Conservation (phyloP, 2,329 filamentous ascomycete genomes). For the Cladophialophora immunda region DNA sequence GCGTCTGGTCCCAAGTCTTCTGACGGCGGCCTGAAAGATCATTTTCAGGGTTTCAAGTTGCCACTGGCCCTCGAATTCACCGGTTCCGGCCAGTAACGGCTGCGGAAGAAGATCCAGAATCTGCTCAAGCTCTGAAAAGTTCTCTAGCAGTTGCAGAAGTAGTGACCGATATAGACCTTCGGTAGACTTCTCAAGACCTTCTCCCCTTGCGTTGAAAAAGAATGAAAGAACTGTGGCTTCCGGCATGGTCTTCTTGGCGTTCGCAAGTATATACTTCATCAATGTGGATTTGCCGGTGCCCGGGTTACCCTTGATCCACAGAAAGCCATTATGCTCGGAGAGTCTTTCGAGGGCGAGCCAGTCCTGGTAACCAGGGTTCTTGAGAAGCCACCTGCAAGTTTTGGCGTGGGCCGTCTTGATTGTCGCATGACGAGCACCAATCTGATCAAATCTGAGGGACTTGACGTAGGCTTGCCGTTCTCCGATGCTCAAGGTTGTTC, state of each 20-base stretch:
- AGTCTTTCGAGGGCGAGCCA: conserved; percentile 48
- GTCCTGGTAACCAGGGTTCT: conserved; percentile 44
- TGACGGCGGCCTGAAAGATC: conserved; percentile 42
- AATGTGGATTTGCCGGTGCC: conserved; percentile 55
- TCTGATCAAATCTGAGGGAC: conserved; percentile 50
- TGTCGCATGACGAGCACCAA: conserved; percentile 49
- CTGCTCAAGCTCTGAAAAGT: conserved; percentile 46
- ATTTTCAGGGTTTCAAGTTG: conserved; percentile 42
- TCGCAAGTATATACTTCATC: conserved; percentile 52
- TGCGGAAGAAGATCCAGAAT: conserved; percentile 39
- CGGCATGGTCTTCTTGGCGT: conserved; percentile 32
- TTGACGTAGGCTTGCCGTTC: conserved; percentile 37
- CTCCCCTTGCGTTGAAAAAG: conserved; percentile 58
- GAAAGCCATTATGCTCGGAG: conserved; percentile 42
- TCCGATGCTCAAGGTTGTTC: conserved; percentile 14
- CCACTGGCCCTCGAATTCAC: conserved; percentile 33
- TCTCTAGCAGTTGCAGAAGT: conserved; percentile 55
- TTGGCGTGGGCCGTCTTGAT: conserved; percentile 47
- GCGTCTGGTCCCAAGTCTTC: conserved; percentile 38
- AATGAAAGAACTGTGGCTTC: conserved; percentile 47
- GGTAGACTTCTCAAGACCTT: conserved; percentile 54
- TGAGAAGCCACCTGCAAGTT: conserved; percentile 53
- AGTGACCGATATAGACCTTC: conserved; percentile 62
- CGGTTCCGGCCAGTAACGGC: background rate
- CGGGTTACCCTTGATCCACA: conserved; percentile 53